Base-by-base conservation (phyloP, 169 alveolate genomes). In the Plasmodium berghei region DNA sequence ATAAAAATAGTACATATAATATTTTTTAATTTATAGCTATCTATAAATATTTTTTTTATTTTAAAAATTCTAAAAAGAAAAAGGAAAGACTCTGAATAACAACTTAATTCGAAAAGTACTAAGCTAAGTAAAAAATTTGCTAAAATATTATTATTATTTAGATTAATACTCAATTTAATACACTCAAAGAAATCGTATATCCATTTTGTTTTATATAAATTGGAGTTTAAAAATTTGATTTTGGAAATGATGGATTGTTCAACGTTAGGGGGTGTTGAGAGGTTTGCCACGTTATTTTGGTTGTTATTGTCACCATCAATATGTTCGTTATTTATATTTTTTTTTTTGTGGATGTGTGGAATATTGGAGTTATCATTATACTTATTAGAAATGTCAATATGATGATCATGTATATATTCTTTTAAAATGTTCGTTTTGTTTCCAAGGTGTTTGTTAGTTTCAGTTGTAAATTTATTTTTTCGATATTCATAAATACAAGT, bases 61-160 rank as follows among this genome's bases (percentile, higher is more conserved):
- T 59, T 56, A 49, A 86, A 70, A 86, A 86, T 69, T 16, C 87
- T n/a, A 42, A 70, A 58, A 22, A 86, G 87, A 5, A 86, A 69
- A 22, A 86, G 83, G 45, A 86, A 86, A 28, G 87, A 69, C 64
- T 86, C 91, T 14, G 91, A 45, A 64, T 86, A 86, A 42, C 91
- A 86, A 40, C 91, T 86, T 45, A 86, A 45, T 72, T 86, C 91
- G 18, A 86, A 49, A 14, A 86, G 45, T 2, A 86, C 91, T 40
- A 86, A 48, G 28, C 91, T 86, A 34, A 86, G 91, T 4, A 86
- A 26, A 52, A 86, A 86, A 54, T 86, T 86, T 8, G 77, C 75
- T 16, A 71, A 59, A n/a, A 86, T 69, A 63, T 86, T 46, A 12
- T 86, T 54, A 62, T 86, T 49, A 86, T 86, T 71, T 49, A 86